Base-by-base conservation (phyloP, 2,329 filamentous ascomycete genomes). In the Zalaria obscura region DNA sequence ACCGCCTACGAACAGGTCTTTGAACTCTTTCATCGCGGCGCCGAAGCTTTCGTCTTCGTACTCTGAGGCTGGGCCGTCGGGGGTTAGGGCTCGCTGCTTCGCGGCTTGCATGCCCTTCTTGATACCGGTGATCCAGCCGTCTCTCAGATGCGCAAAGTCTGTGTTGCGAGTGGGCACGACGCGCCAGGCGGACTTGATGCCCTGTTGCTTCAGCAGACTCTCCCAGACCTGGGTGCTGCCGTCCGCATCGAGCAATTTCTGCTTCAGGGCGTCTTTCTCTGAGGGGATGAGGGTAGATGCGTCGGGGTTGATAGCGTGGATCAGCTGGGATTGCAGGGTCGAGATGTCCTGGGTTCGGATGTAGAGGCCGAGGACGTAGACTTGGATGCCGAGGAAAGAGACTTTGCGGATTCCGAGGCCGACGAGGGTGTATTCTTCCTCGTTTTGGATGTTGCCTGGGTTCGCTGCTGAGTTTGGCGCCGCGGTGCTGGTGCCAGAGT, bases 291-390 rank as follows among this genome's bases (percentile, higher is more conserved):
- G 71, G 0, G 87, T 86, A 0, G 85, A 93, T 2, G 88, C 89
- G 3, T 78, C 63, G 1, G 79, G 73, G 56, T 85, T 85, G 52
- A 93, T 75, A 47, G 77, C 77, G 56, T 79, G 78, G 46, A 93
- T 74, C 27, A 96, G 72, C 36, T 77, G 75, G 50, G 74, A 70
- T 62, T 96, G 89, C 34, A 98, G 69, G n/a, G 73, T 70, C 3
- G 80, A 77, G 45, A 98, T 78, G 55, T 94, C 87, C 32, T 79
- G 68, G 0, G 81, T 89, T 26, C 87, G 84, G 26, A 96, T 73
- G 65, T 98, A 98, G 52, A 93, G 76, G 10, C 89, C 91, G 0
- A 94, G 83, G 11, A 96, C 83, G 64, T 98, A 98, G 40, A 98
- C 91, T 59, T 94, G 80, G 36, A 98, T 86, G 38, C 76, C 69